Conservation (phyloP, 257 asterid genomes). For the Solanum paucissectum region DNA sequence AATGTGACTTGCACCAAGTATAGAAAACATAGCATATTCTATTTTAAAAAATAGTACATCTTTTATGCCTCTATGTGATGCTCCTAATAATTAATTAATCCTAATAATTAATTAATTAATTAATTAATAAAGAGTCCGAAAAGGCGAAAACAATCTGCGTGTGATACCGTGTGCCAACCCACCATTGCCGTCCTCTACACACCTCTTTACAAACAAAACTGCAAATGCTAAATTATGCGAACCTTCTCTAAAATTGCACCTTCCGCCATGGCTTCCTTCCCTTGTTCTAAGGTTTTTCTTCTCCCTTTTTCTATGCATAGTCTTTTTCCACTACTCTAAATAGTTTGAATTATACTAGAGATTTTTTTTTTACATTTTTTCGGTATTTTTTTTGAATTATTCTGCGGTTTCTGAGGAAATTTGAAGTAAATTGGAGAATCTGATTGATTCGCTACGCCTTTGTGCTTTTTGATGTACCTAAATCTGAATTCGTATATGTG, state of each 20-base stretch:
- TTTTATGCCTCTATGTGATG: background rate
- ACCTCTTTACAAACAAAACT: background rate
- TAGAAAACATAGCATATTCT: background rate
- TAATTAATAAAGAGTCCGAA: background rate
- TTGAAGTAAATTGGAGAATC: background rate
- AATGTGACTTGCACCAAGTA: background rate
- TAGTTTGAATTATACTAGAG: background rate
- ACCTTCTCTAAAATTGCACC: conserved; percentile 1
- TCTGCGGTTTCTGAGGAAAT: background rate
- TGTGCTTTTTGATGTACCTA: background rate
- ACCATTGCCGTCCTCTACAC: background rate
- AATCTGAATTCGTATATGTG: background rate
- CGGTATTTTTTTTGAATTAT: background rate
- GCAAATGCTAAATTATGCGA: conserved; percentile 4
- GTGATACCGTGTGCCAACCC: conserved; percentile 5
- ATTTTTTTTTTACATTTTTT: background rate
- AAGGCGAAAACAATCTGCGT: background rate
- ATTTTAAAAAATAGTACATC: background rate
- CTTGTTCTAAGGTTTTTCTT: conserved; percentile 11
- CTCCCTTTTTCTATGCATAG: background rate
- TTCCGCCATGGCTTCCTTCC: conserved; percentile 15
- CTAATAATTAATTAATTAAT: no score
- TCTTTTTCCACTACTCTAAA: background rate
- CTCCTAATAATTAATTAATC: background rate
- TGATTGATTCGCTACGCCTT: background rate